Evolutionary conservation across 192 early-diverging fungal genomes (phyloP).

Genomic region (Coemansia sp.): DNA sequence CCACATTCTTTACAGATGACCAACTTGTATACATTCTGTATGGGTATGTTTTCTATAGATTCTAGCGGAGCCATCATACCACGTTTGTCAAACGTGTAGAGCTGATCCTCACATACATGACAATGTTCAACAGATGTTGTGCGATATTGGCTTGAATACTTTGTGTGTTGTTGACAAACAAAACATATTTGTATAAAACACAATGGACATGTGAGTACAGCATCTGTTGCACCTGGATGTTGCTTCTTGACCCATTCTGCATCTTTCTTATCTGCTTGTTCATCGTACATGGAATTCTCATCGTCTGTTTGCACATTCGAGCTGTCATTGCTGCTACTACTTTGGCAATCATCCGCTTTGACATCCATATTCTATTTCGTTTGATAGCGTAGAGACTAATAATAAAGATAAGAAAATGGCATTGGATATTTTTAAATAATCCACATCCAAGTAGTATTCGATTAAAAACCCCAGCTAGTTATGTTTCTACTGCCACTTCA

Average conservation of each 20-base stretch:
- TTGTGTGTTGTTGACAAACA: slow-evolving; percentile 34
- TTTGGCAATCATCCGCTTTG: background rate
- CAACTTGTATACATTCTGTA: slow-evolving; percentile 10
- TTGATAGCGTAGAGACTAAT: background rate
- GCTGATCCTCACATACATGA: background rate
- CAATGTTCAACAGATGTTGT: slow-evolving; percentile 31
- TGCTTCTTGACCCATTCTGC: slow-evolving; percentile 18
- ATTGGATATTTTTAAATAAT: background rate
- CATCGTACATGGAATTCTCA: slow-evolving; percentile 21
- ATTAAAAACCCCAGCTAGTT: no score
- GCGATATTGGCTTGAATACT: slow-evolving; percentile 36
- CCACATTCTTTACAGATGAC: slow-evolving; percentile 37
- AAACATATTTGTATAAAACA: slow-evolving; percentile 51
- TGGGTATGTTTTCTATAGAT: background rate
- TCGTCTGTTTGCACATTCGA: background rate
- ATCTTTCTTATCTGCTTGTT: slow-evolving; percentile 22
- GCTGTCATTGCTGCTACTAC: background rate
- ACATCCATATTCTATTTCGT: background rate
- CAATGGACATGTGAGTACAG: slow-evolving; percentile 42
- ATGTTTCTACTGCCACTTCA: no score
- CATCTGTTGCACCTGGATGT: slow-evolving; percentile 34
- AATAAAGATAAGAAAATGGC: background rate
- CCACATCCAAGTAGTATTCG: no score
- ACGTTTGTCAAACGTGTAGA: slow-evolving; percentile 19
- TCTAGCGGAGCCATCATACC: slow-evolving; percentile 15